A percentile compares a stretch with the other conserved stretches of the same genome.
Evolutionary conservation across 1,284 basidiomycete species (phyloP).

Genomic region (Ganoderma sinense): DNA sequence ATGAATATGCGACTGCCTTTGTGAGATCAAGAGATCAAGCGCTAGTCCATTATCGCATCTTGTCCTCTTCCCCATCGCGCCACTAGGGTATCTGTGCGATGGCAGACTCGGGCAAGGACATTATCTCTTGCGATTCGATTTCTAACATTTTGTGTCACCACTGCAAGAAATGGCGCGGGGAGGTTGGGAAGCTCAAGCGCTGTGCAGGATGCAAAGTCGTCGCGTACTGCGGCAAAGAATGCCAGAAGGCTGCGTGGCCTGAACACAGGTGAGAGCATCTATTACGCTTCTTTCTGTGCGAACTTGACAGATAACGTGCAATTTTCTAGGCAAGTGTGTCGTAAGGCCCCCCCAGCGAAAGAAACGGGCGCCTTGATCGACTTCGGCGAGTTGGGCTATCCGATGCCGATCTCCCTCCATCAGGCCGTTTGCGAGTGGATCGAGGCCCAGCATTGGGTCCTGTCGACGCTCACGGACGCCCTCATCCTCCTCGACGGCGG

Average conservation of each 20-base stretch:
- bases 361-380: neutral
- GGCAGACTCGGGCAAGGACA: neutral
- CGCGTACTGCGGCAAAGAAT: conserved; percentile 18
- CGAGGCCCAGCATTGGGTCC: conserved; percentile 2
- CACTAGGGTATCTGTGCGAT: neutral
- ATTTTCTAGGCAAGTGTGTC: neutral
- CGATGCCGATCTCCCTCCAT: neutral
- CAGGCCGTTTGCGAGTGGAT: neutral
- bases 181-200: conserved; percentile 8
- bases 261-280: neutral
- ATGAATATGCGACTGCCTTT: neutral
- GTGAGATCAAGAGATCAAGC: neutral
- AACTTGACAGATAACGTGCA: neutral
- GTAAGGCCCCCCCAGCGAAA: neutral
- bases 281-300: neutral
- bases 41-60: neutral
- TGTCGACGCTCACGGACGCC: neutral
- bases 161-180: neutral
- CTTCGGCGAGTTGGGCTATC: neutral
- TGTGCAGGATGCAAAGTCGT: conserved; percentile 14
- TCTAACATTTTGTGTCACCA: neutral
- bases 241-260: conserved; percentile 16
- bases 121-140: neutral
- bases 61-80: neutral
- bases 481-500: conserved; percentile 11